phyloP scores from a whole-genome alignment of 2,329 filamentous ascomycete species.

The Colletotrichum euphorbiae region DNA sequence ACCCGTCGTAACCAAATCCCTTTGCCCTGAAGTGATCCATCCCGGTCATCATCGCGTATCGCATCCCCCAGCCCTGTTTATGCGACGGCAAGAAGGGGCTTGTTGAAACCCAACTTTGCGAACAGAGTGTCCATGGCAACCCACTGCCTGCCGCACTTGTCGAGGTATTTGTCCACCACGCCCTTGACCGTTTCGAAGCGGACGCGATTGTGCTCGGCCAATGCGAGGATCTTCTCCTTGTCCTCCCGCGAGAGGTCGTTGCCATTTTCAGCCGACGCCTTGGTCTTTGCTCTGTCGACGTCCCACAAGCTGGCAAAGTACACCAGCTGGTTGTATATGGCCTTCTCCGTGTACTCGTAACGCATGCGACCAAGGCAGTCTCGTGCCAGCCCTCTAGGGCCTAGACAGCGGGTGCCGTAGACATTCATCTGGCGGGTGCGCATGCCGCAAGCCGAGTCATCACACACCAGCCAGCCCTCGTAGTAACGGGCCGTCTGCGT shows the following conservation, averaged over 20 bases:
- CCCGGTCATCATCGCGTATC: constrained; percentile 11
- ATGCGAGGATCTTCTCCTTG: constrained; percentile 71
- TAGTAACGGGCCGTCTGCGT: constrained; percentile 86
- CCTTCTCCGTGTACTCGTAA: constrained; percentile 89
- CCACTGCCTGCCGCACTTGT: constrained; percentile 92
- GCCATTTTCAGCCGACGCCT: constrained; percentile 50
- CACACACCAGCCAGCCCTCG: constrained; percentile 89
- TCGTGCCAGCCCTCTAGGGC: constrained; percentile 83
- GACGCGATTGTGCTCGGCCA: constrained; percentile 85
- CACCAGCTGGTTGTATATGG: constrained; percentile 93
- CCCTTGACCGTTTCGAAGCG: constrained; percentile 81
- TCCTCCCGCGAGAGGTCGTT: constrained; percentile 61
- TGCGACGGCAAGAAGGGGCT: constrained; percentile 39
- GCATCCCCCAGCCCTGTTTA: neutral
- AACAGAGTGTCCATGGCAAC: constrained; percentile 94
- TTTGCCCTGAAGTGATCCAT: neutral
- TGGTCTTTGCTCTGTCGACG: constrained; percentile 79
- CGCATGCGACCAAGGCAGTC: constrained; percentile 90
- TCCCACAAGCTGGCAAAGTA: constrained; percentile 91
- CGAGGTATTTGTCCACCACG: constrained; percentile 85
- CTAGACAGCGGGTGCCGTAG: constrained; percentile 89
- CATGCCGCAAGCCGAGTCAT: constrained; percentile 87
- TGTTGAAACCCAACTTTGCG: constrained; percentile 70
- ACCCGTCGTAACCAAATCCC: neutral
- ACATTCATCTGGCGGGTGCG: constrained; percentile 93